Evolutionary conservation across 1,139 yeast species (phyloP).

Genomic region (Kodamaea plutei): DNA sequence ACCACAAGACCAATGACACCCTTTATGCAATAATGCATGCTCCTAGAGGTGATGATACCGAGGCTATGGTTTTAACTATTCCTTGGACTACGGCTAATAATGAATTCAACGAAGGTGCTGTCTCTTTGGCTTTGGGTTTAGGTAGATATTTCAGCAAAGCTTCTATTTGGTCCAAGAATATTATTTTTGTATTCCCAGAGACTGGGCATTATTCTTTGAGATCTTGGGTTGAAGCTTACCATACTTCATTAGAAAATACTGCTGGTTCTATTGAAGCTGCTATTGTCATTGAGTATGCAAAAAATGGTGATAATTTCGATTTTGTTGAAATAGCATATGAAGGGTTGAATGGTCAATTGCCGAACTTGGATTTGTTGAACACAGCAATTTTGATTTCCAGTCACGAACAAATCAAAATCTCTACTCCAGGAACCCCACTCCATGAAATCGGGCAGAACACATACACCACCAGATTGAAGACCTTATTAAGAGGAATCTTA

Average conservation of each 20-base stretch:
- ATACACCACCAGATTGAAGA: constrained; percentile 53
- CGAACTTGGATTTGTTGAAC: constrained; percentile 86
- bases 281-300: constrained; percentile 74
- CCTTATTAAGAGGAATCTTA: constrained; percentile 61
- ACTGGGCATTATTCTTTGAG: constrained; percentile 68
- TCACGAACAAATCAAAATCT: constrained; percentile 69
- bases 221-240: constrained; percentile 94
- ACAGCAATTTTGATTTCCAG: constrained; percentile 67
- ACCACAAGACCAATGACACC: constrained; percentile 36
- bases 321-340: constrained; percentile 74
- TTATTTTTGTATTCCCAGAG: constrained; percentile 78
- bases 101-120: constrained; percentile 72
- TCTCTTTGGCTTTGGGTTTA: constrained; percentile 66
- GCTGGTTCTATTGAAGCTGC: constrained; percentile 98
- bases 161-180: constrained; percentile 95
- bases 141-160: constrained; percentile 77
- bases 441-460: constrained; percentile 43
- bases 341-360: constrained; percentile 93
- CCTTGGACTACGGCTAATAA: constrained; percentile 72
- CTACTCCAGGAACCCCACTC: constrained; percentile 58
- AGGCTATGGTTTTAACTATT: constrained; percentile 85
- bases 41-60: constrained; percentile 94
- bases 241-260: constrained; percentile 75
- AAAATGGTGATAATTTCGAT: constrained; percentile 63
- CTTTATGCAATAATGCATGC: constrained; percentile 86